These are phyloP conservation scores for Nissolia schottii DNA, from an alignment of 306 rosid genomes.

Conservation along the genomic window DNA sequence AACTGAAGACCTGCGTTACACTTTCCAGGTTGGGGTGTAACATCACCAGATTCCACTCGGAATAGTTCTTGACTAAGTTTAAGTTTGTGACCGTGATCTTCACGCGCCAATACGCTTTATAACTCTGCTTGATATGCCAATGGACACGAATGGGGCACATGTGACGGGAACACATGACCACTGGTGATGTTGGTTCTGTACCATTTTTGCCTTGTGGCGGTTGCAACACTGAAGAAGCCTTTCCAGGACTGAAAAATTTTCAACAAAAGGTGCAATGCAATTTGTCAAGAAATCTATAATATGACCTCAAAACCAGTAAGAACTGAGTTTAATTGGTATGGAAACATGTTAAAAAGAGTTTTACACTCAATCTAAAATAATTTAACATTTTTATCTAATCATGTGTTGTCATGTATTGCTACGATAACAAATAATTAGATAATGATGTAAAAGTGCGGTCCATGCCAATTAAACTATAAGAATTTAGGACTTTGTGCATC, in stretches of 20 bases:
- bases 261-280: neutral
- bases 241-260: conserved; percentile 41
- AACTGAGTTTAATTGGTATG: too few relatives aligned
- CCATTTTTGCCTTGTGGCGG: conserved; percentile 32
- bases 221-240: conserved; percentile 34
- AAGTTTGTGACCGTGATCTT: conserved; percentile 73
- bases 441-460: too few relatives aligned
- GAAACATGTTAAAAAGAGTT: too few relatives aligned
- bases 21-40: conserved; percentile 64
- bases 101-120: conserved; percentile 69
- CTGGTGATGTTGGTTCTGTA: conserved; percentile 1
- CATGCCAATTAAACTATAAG: too few relatives aligned
- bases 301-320: neutral
- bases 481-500: neutral
- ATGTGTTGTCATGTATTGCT: too few relatives aligned
- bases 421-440: too few relatives aligned
- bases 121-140: conserved; percentile 82
- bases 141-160: conserved; percentile 84
- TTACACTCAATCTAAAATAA: too few relatives aligned
- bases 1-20: conserved; percentile 68
- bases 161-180: conserved; percentile 62
- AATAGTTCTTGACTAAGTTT: conserved; percentile 62
- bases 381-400: too few relatives aligned
- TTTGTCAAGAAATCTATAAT: neutral
- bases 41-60: conserved; percentile 72